Evolutionary conservation across 2,329 filamentous ascomycete species (phyloP).

Genomic region (Microascus cirrosus): DNA sequence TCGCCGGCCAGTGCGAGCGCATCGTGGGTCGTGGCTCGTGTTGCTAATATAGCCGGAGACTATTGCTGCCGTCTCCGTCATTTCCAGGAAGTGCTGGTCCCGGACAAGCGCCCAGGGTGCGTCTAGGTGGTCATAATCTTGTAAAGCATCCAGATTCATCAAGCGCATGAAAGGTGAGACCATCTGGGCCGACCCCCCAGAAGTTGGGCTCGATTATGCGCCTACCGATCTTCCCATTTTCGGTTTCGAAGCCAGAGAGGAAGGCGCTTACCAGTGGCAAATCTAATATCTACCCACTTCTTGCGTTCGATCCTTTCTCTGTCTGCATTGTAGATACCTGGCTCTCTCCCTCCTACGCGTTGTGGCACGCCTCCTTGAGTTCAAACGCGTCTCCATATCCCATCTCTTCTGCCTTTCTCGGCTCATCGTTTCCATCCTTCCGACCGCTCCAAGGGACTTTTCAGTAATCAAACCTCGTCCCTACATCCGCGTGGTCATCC

Average conservation of each 20-base stretch:
- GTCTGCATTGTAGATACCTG: no score
- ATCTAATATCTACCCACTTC: conserved; percentile 8
- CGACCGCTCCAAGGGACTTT: no score
- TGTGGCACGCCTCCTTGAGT: no score
- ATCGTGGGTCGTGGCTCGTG: conserved; percentile 7
- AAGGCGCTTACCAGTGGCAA: conserved; percentile 7
- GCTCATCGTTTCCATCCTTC: no score
- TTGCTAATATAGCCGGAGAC: conserved; percentile 7
- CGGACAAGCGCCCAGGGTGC: conserved; percentile 7
- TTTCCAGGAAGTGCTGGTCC: conserved; percentile 5
- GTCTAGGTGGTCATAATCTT: conserved; percentile 9
- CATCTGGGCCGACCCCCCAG: conserved; percentile 9
- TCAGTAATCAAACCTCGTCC: no score
- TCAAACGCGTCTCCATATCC: no score
- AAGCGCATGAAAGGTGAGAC: conserved; percentile 9
- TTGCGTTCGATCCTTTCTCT: no score
- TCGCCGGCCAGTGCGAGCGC: conserved; percentile 6
- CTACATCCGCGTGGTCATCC: no score
- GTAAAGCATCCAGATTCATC: conserved; percentile 8
- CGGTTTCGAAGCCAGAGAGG: conserved; percentile 8
- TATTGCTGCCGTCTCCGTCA: conserved; percentile 6
- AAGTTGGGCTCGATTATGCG: conserved; percentile 5
- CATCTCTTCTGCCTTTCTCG: no score
- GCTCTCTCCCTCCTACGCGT: no score
- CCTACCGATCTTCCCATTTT: conserved; percentile 6